Conservation (phyloP, 176 grass and related monocot genomes). For the Thinopyrum elongatum region DNA sequence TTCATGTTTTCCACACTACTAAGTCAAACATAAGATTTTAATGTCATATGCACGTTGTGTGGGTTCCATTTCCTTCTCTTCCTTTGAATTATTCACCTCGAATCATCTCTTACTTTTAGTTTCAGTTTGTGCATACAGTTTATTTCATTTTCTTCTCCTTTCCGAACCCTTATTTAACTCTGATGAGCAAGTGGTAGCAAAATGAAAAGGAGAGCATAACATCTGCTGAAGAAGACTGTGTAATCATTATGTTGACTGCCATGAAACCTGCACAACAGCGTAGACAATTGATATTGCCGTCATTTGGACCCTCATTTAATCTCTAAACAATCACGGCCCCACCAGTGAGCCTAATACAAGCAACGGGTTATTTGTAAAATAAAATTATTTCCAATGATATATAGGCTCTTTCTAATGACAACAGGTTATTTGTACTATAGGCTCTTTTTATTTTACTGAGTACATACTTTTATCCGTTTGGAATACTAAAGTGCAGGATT, state of each 20-base stretch:
- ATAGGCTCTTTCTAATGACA: no score
- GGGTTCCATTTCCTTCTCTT: not conserved
- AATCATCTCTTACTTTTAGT: not conserved
- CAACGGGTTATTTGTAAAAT: not conserved
- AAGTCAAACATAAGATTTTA: not conserved
- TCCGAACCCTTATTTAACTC: not conserved
- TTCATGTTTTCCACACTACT: not conserved
- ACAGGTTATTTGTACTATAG: no score
- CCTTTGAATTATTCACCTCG: slow-evolving; percentile 9
- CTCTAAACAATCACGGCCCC: not conserved
- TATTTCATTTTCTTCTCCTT: not conserved
- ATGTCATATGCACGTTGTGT: not conserved
- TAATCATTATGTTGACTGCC: not conserved
- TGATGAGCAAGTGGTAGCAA: not conserved
- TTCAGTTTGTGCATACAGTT: not conserved
- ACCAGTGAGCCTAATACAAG: not conserved
- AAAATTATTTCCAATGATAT: no score
- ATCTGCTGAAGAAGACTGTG: not conserved
- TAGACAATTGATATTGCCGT: not conserved
- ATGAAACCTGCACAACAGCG: not conserved
- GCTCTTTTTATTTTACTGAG: not conserved
- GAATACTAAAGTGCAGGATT: no score
- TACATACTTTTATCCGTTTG: no score
- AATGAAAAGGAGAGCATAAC: not conserved
- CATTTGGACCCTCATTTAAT: slow-evolving; percentile 5